Percentiles rank a stretch among this genome's conserved stretches.
Evolutionary conservation across 2,329 filamentous ascomycete genomes (phyloP).

Genomic region (Dactylellina cionopaga): DNA sequence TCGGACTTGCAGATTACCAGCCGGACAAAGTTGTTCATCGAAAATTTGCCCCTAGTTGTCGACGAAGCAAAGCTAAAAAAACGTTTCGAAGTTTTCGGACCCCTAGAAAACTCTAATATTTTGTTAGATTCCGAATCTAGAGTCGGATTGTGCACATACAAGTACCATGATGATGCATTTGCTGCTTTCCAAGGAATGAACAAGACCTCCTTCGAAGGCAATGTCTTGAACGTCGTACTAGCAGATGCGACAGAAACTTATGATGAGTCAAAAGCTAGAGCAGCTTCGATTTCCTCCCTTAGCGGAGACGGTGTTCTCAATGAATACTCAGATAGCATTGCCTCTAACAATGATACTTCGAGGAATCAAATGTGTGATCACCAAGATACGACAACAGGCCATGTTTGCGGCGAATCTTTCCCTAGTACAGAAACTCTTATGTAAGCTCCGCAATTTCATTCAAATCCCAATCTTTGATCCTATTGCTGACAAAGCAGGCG

Average conservation of each 20-base stretch:
- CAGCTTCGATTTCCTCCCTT: not conserved
- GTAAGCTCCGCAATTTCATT: too few relatives aligned
- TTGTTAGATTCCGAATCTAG: conserved; percentile 18
- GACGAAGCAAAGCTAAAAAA: conserved; percentile 46
- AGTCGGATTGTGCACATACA: conserved; percentile 33
- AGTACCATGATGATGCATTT: conserved; percentile 37
- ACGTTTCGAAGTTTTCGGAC: conserved; percentile 47
- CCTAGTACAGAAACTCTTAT: conserved; percentile 7
- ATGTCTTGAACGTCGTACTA: conserved; percentile 22
- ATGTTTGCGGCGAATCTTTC: conserved; percentile 45
- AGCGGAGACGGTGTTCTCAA: not conserved
- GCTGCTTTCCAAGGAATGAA: conserved; percentile 52
- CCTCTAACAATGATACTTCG: conserved; percentile 6
- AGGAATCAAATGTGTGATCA: conserved; percentile 48
- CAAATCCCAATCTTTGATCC: not conserved
- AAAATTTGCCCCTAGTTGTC: conserved; percentile 28
- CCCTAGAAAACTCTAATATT: conserved; percentile 26
- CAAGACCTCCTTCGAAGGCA: conserved; percentile 34
- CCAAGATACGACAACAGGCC: conserved; percentile 34
- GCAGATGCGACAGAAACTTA: conserved; percentile 32
- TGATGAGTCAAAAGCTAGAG: conserved; percentile 37
- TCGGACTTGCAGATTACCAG: not conserved
- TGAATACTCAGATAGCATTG: conserved; percentile 13
- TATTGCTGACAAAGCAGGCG: conserved; percentile 13
- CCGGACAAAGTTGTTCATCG: conserved; percentile 38